Evolutionary conservation across 768 basidiomycete species (phyloP), one percentile per base, ranked within the genome.

Genomic region (Lentinus tigrinus): DNA sequence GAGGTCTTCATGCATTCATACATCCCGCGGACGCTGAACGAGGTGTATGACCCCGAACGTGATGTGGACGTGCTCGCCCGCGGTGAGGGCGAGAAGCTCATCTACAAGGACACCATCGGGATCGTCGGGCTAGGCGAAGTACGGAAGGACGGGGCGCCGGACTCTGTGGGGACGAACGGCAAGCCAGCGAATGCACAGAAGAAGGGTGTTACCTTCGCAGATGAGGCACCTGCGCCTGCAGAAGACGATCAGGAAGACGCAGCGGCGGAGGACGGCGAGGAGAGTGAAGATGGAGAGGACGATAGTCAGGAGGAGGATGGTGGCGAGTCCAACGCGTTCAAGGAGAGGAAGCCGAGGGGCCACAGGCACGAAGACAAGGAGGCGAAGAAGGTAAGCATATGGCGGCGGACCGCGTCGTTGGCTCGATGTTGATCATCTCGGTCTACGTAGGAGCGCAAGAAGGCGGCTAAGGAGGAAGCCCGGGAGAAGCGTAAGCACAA

Each of bases 281-380:
- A 40, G 19, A 17, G 48, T 27, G 38, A 38, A 7, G 66, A 60
- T 23, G 69, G 63, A 7, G 51, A 28, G 16, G 40, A 54, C 19
- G 23, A 64, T 38, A 52, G 42, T 38, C 64, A 57, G 14, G 65
- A 63, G 9, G 63, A 40, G 21, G 36, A 21, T 28, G 56, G 66
- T 19, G 72, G 71, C 17, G 70, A 70, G 19, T 73, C 71, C 16
- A 67, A 69, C 11, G 75, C 72, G 17, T 70, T 66, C 28, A 70
- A 19, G 26, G 86, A 88, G 61, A 83, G 80, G 54, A 80, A 71
- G 58, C 88, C 89, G 27, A 78, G 91, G 63, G 95, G 97, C 2
- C 95, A 97, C 74, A 84, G 92, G 60, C 88, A 95, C 65, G 96
- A 98, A 76, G 95, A 97, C 68, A 85, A 85, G 57, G 92, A 94